These are phyloP conservation scores for Keithomyces neogunnii DNA, from an alignment of 2,329 filamentous ascomycete genomes.

Conservation along the genomic window DNA sequence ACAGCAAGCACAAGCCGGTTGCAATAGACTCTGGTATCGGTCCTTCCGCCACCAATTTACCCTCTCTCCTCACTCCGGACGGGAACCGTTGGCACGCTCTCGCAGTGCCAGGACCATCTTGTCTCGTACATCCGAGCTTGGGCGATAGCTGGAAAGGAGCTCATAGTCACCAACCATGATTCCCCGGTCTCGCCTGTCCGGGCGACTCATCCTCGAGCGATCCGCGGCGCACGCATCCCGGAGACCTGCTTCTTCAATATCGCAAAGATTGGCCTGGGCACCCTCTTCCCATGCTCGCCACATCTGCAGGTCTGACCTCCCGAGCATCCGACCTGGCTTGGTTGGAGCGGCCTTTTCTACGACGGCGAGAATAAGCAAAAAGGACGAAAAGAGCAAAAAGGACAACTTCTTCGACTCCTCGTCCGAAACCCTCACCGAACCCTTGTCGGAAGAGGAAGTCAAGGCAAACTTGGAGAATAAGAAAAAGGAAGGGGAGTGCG, in stretches of 20 bases:
- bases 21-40: slow-evolving; percentile 1
- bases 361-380: slow-evolving; percentile 23
- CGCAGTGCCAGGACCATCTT: slow-evolving; percentile 1
- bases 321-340: slow-evolving; percentile 18
- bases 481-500: slow-evolving; percentile 33
- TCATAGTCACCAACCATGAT: slow-evolving; percentile 24
- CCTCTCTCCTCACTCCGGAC: neutral
- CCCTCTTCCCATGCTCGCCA: slow-evolving; percentile 19
- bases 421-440: slow-evolving; percentile 31
- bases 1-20: slow-evolving; percentile 8
- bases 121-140: slow-evolving; percentile 6
- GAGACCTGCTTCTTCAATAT: slow-evolving; percentile 14
- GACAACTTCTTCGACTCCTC: slow-evolving; percentile 43
- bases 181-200: slow-evolving; percentile 30
- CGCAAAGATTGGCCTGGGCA: slow-evolving; percentile 19
- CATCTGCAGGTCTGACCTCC: slow-evolving; percentile 24
- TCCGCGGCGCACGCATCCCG: slow-evolving; percentile 19
- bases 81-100: neutral
- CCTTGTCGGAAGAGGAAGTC: slow-evolving; percentile 43
- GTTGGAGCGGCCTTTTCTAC: slow-evolving; percentile 28
- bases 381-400: slow-evolving; percentile 30
- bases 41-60: neutral
- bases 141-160: slow-evolving; percentile 1
- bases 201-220: slow-evolving; percentile 29
- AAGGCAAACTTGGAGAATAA: slow-evolving; percentile 42